These are phyloP conservation scores for Russula sp. DNA, from an alignment of 768 basidiomycete species.

Conservation along the genomic window DNA sequence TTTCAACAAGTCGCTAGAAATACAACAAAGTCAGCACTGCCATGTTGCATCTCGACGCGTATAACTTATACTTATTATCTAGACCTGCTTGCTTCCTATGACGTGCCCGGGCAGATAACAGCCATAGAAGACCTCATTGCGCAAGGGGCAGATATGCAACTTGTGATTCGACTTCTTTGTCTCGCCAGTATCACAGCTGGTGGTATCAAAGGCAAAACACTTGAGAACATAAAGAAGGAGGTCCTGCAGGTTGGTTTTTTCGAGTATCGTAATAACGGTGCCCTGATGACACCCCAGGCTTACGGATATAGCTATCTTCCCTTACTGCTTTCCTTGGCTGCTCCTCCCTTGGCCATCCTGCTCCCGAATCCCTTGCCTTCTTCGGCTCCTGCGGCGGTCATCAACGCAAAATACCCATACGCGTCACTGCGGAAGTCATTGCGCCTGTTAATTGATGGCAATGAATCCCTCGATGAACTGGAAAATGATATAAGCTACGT, in stretches of 20 bases:
- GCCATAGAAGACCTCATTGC: conserved; percentile 89
- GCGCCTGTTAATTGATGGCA: conserved; percentile 88
- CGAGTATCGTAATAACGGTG: not conserved
- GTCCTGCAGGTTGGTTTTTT: conserved; percentile 60
- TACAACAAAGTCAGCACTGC: conserved; percentile 74
- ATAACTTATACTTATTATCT: conserved; percentile 14
- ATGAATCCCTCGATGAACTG: conserved; percentile 68
- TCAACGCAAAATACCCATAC: conserved; percentile 64
- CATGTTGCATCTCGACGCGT: not conserved
- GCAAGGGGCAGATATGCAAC: conserved; percentile 76
- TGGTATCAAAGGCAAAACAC: conserved; percentile 78
- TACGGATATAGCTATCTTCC: conserved; percentile 75
- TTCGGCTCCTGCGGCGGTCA: conserved; percentile 36
- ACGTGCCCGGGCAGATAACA: conserved; percentile 69
- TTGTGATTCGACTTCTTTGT: conserved; percentile 74
- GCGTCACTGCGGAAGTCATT: conserved; percentile 70
- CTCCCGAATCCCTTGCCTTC: conserved; percentile 63
- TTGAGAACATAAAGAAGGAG: conserved; percentile 89
- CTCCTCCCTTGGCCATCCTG: conserved; percentile 62
- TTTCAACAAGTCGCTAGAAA: conserved; percentile 89
- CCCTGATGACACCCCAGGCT: conserved; percentile 41
- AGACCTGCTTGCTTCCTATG: conserved; percentile 95
- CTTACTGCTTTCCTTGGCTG: conserved; percentile 55
- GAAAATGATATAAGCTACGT: conserved; percentile 95
- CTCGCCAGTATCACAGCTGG: conserved; percentile 79